Percentiles rank a stretch among this genome's conserved stretches.
Evolutionary conservation across 1,139 yeast species (phyloP).

Genomic region (Magnusiomyces fungicola): DNA sequence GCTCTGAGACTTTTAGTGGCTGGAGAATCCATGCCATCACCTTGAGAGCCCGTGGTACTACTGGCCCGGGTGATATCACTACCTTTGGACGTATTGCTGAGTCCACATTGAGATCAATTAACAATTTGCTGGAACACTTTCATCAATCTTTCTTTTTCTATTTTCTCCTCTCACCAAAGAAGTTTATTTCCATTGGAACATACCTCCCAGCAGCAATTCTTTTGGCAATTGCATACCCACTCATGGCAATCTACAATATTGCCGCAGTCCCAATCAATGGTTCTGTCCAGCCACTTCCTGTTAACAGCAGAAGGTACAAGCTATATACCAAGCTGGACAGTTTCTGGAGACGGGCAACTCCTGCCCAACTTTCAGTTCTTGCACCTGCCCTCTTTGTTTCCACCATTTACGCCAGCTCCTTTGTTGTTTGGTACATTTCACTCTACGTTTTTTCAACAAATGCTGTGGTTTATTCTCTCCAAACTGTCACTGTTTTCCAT

Average conservation of each 20-base stretch:
- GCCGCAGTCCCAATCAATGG: constrained; percentile 15
- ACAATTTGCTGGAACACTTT: constrained; percentile 87
- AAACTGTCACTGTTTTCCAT: constrained; percentile 12
- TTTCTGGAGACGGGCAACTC: constrained; percentile 3
- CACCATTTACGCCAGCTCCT: constrained; percentile 17
- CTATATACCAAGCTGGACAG: background rate
- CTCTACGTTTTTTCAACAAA: constrained; percentile 15
- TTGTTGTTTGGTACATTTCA: constrained; percentile 19
- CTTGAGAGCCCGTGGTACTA: constrained; percentile 53
- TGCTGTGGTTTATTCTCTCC: constrained; percentile 14
- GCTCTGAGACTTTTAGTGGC: constrained; percentile 89
- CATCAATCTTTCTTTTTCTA: constrained; percentile 97
- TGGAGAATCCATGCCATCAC: constrained; percentile 95
- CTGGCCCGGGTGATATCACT: constrained; percentile 68
- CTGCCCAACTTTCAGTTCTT: constrained; percentile 8
- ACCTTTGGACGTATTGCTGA: constrained; percentile 89
- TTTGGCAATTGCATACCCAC: constrained; percentile 60
- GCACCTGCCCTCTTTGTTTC: constrained; percentile 22
- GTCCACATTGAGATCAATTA: constrained; percentile 79
- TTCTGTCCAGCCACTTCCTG: constrained; percentile 5
- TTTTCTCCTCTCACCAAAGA: constrained; percentile 65
- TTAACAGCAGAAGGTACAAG: background rate
- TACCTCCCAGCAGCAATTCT: constrained; percentile 82
- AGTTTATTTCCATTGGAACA: constrained; percentile 89
- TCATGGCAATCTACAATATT: constrained; percentile 53